phyloP scores from a whole-genome alignment of 1,284 basidiomycete species.

The Lignosus rhinocerotis region DNA sequence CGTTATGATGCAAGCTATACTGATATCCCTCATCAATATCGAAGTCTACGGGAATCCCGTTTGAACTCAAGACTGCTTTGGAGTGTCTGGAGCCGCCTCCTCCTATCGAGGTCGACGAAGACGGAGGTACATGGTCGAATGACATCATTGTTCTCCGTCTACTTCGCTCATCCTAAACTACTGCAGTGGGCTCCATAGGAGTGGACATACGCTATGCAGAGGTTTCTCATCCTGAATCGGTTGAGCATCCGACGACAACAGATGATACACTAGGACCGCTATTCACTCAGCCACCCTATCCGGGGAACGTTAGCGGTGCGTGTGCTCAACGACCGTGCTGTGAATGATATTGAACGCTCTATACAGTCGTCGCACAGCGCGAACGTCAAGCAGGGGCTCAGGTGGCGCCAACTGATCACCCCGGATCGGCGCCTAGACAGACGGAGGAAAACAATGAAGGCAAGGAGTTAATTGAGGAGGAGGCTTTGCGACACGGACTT shows the following conservation, averaged over 20 bases:
- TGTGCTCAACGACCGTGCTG: too few species aligned
- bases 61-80: neutral
- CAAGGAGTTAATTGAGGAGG: neutral
- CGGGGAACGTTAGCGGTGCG: too few species aligned
- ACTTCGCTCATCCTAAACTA: neutral
- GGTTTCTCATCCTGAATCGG: too few species aligned
- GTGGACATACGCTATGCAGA: neutral
- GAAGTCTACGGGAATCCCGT: neutral
- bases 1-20: neutral
- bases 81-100: neutral
- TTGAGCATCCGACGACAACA: too few species aligned
- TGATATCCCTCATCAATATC: neutral
- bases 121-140: neutral
- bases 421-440: neutral
- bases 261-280: too few species aligned
- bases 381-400: neutral
- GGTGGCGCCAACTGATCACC: neutral
- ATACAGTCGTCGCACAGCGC: too few species aligned
- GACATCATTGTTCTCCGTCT: neutral
- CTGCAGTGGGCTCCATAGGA: neutral
- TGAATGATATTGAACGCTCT: too few species aligned
- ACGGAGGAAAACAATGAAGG: neutral
- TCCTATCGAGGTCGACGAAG: constrained; percentile 9
- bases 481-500: neutral
- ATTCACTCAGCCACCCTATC: too few species aligned